Evolutionary conservation across 2,329 filamentous ascomycete genomes (phyloP).

Genomic region (Colletotrichum incanum): DNA sequence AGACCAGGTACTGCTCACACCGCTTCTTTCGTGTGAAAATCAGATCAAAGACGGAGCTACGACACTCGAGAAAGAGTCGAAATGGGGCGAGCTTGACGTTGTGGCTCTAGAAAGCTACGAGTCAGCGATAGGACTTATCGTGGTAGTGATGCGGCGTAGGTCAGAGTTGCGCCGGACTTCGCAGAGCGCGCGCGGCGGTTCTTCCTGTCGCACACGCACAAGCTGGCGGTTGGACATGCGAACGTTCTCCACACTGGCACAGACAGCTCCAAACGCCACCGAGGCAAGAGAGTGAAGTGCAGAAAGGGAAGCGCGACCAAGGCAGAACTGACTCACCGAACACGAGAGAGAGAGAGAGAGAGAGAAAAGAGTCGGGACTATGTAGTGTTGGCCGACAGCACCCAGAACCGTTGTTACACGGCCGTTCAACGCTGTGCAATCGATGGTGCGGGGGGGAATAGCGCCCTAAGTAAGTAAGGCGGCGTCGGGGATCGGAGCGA

Average conservation of each 20-base stretch:
- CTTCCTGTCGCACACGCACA: conserved; percentile 1
- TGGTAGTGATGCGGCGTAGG: background rate
- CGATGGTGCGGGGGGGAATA: conserved; percentile 12
- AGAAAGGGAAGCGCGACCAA: conserved; percentile 12
- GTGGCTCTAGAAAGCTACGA: background rate
- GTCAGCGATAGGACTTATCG: conserved; percentile 25
- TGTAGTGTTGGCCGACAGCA: conserved; percentile 15
- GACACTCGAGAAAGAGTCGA: background rate
- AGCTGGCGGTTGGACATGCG: conserved; percentile 19
- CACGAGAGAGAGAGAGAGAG: no score
- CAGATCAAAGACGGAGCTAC: background rate
- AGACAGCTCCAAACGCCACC: conserved; percentile 29
- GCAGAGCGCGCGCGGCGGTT: background rate
- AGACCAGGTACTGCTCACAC: conserved; percentile 24
- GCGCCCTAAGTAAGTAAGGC: conserved; percentile 20
- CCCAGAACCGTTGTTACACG: conserved; percentile 26
- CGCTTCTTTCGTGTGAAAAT: conserved; percentile 23
- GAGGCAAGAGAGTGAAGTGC: conserved; percentile 21
- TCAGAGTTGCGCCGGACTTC: conserved; percentile 11
- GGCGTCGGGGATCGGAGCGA: conserved; percentile 6
- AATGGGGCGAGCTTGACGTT: background rate
- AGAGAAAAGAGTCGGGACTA: background rate
- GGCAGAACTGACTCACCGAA: conserved; percentile 34
- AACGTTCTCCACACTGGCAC: conserved; percentile 29
- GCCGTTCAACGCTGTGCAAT: conserved; percentile 25